Base-by-base conservation (phyloP, 441 rosid genomes). In the Gossypium trilobum region DNA sequence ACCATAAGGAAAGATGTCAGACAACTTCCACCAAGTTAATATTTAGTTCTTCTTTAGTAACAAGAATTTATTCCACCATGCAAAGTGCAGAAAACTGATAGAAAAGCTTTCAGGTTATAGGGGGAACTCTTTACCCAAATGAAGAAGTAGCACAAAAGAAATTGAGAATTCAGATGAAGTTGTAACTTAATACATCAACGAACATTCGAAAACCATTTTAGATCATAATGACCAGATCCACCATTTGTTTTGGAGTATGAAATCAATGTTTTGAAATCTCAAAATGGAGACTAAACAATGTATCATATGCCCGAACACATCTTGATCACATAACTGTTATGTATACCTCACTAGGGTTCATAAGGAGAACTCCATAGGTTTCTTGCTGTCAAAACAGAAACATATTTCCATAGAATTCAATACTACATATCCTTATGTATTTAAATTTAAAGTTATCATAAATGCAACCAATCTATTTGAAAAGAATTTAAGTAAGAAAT, bases 1-100 rank as follows among this genome's bases (percentile, higher is more conserved):
- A 44, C 61, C 73, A 75, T 17, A 63, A 57, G 77, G 20, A 61
- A 61, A 54, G 48, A 66, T 16, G 56, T 68, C 14, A 76, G 63
- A 57, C 64, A 44, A 51, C 22, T 7, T 27, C 16, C 60, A 25
- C 56, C 56, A 66, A 48, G 58, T 57, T 57, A 57, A 42, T 11
- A 25, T 3, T 25, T 3, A 20, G 27, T 16, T 36, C 73, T 36
- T 57, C 10, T 16, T 51, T 3, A 52, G 17, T 44, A 59, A 14
- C 68, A 71, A 44, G 68, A 59, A 59, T 16, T 58, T 57, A 7
- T 46, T 66, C 39, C 56, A 56, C 2, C 16, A 46, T 14, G 22
- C 29, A 42, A 42, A 27, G 23, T 58, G 67, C 57, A 58, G 11
- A 16, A 46, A 71, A 67, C n/a, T 23, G 48, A 48, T 25, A 50